phyloP scores from a whole-genome alignment of 2,329 filamentous ascomycete species.

The Aspergillus ustus region DNA sequence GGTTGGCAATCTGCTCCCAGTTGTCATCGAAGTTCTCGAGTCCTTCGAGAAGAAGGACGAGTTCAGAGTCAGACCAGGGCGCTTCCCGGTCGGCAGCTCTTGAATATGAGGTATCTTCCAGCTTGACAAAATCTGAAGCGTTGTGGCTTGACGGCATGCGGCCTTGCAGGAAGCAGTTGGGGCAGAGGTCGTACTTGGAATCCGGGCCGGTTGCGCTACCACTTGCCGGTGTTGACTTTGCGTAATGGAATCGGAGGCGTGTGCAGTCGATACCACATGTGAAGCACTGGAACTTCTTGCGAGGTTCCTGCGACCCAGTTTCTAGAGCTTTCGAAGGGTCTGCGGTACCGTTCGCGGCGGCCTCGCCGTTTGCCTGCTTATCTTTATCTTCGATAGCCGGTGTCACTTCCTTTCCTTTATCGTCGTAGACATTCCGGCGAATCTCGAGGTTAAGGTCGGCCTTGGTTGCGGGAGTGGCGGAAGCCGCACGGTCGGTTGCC shows the following conservation, averaged over 20 bases:
- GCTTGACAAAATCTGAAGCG: constrained; percentile 80
- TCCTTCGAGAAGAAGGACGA: constrained; percentile 85
- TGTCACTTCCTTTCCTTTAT: constrained; percentile 82
- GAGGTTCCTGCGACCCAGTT: constrained; percentile 64
- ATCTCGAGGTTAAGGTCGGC: constrained; percentile 89
- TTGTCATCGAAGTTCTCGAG: constrained; percentile 94
- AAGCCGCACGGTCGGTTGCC: constrained; percentile 73
- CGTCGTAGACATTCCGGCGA: constrained; percentile 92
- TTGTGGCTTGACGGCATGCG: constrained; percentile 80
- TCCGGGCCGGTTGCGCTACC: constrained; percentile 60
- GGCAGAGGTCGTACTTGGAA: constrained; percentile 84
- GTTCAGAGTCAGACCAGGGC: constrained; percentile 89
- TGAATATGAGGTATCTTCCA: constrained; percentile 85
- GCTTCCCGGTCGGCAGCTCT: constrained; percentile 80
- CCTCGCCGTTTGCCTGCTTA: constrained; percentile 71
- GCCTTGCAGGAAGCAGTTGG: constrained; percentile 84
- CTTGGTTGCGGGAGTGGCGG: constrained; percentile 69
- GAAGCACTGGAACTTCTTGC: constrained; percentile 76
- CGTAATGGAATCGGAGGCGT: constrained; percentile 70
- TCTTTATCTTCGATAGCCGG: constrained; percentile 70
- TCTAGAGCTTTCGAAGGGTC: constrained; percentile 70
- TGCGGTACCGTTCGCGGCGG: constrained; percentile 66
- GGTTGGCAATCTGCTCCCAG: constrained; percentile 90
- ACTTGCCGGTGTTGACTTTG: constrained; percentile 64
- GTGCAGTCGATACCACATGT: constrained; percentile 92